Percentiles rank a stretch among this genome's conserved stretches.
phyloP scores from a whole-genome alignment of 2,329 filamentous ascomycete species.

The Hypoxylon sp. region DNA sequence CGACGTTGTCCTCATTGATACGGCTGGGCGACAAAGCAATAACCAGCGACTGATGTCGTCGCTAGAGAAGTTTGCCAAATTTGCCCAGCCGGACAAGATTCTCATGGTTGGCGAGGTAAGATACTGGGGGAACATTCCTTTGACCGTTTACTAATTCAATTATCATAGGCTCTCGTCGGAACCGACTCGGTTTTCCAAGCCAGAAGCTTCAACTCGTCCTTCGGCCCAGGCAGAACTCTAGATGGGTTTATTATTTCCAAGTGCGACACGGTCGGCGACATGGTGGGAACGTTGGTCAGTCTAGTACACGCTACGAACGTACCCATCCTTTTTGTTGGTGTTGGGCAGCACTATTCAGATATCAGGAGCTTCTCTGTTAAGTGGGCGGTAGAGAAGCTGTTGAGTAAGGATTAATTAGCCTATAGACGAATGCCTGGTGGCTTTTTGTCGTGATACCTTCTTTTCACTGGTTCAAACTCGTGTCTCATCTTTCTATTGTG shows the following conservation, averaged over 20 bases:
- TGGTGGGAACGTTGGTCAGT: constrained; percentile 94
- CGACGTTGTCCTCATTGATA: constrained; percentile 97
- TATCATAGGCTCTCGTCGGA: constrained; percentile 80
- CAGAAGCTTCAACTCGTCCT: constrained; percentile 93
- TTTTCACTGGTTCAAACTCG: background rate
- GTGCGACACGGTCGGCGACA: constrained; percentile 99
- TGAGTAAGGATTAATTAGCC: constrained; percentile 60
- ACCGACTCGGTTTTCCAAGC: constrained; percentile 96
- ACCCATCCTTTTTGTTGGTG: constrained; percentile 90
- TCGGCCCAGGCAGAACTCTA: constrained; percentile 81
- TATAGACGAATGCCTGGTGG: constrained; percentile 5
- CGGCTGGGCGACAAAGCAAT: constrained; percentile 93
- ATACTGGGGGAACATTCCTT: background rate
- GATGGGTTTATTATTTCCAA: constrained; percentile 99
- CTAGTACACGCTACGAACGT: constrained; percentile 98
- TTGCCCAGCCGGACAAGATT: constrained; percentile 97
- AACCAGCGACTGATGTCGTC: constrained; percentile 96
- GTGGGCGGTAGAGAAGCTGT: constrained; percentile 75
- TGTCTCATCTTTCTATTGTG: background rate
- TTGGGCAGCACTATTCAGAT: constrained; percentile 77
- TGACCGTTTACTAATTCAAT: constrained; percentile 27
- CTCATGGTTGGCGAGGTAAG: constrained; percentile 86
- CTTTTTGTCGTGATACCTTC: constrained; percentile 6
- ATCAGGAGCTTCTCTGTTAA: constrained; percentile 76
- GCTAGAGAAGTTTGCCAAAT: constrained; percentile 96